Percentiles rank a stretch among this genome's conserved stretches.
Evolutionary conservation across 305 asterid genomes (phyloP).

Genomic region (Solanum hybrid): DNA sequence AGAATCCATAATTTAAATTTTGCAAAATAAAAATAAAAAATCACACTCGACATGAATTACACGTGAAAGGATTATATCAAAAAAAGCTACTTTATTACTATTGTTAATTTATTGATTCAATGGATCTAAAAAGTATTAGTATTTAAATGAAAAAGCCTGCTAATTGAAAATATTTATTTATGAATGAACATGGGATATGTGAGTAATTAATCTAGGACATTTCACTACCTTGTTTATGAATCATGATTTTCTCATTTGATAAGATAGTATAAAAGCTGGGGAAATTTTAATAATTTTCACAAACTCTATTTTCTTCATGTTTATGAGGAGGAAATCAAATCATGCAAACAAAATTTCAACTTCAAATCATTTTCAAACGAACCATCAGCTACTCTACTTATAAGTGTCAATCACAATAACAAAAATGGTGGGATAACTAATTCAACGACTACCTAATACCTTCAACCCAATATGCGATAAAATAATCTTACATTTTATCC

Average conservation of each 20-base stretch:
- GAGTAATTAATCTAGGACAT: background rate
- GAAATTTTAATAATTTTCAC: background rate
- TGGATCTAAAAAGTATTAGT: background rate
- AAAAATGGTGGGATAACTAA: background rate
- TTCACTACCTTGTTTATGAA: background rate
- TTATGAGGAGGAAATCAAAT: background rate
- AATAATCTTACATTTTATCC: too few relatives aligned
- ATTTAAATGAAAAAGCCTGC: background rate
- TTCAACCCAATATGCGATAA: background rate
- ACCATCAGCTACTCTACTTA: background rate
- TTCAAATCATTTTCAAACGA: background rate
- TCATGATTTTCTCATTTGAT: background rate
- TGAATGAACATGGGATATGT: background rate
- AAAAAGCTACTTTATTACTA: background rate
- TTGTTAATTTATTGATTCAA: background rate
- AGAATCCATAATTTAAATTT: background rate
- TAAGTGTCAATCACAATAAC: background rate
- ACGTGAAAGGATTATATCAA: background rate
- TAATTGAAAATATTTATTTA: background rate
- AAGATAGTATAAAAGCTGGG: background rate
- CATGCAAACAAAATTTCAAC: background rate
- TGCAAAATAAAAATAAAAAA: background rate
- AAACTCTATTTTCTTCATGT: background rate
- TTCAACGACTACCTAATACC: background rate
- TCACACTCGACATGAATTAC: background rate